Evolutionary conservation across 805 yeast species (phyloP), one percentile per base, ranked within the genome.

Genomic region (Spathaspora boniae): DNA sequence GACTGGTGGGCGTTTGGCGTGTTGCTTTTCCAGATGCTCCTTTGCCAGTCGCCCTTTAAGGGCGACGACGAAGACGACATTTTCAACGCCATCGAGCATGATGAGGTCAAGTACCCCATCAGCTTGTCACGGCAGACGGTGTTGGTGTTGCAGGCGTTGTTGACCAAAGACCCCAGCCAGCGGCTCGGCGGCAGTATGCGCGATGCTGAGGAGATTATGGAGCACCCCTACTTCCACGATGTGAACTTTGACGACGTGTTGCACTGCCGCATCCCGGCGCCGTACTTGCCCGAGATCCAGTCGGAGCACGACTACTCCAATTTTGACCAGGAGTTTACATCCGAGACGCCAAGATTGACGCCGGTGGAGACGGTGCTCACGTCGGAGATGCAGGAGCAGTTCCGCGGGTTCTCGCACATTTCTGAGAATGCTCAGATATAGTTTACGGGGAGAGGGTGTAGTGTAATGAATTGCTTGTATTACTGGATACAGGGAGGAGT

Each of bases 1-100:
- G 99, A 93, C 63, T 93, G 98, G 98, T 93, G 98, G 98, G 98
- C 98, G 1, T 87, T 89, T 70, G 99, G 99, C 39, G 98, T 93
- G 19, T 71, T 93, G 45, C 69, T 93, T 46, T 93, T 91, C 61
- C 98, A 93, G 62, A 93, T 93, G 99, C 70, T 93, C 38, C 71
- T 93, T 40, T 93, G 96, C 34, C 95, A 91, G 61, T 86, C 96
- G 6, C 99, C 99, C 24, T 93, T 93, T 65, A 82, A 91, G 47
- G 98, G 99, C 46, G 96, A 89, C 47, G 95, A 86, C 54, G 95
- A 86, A 53, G 98, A 93, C 54, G 98, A 93, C 62, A 88, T 93
- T 23, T 93, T 91, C 64, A 93, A 89, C 60, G 96, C 98, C 9
- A 93, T 93, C 52, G 76, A 89, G 44, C 83, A 93, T 25, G 98